Evolutionary conservation across 1,284 basidiomycete species (phyloP).

Genomic region (Tilletia walkeri): DNA sequence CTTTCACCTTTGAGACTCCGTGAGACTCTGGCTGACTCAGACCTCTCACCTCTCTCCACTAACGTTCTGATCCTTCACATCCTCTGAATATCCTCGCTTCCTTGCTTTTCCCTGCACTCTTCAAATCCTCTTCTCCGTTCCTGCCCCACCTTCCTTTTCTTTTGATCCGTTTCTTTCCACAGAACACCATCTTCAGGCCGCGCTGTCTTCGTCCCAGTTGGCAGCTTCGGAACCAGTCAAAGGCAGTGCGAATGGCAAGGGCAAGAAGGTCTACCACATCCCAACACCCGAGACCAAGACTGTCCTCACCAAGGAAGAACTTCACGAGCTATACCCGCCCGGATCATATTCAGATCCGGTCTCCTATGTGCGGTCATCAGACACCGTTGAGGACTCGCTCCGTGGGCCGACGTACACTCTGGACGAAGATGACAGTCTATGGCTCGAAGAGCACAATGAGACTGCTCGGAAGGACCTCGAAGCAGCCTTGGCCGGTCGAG

Average conservation of each 20-base stretch:
- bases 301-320: slow-evolving; percentile 39
- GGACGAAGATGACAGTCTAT: slow-evolving; percentile 93
- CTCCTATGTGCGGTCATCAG: slow-evolving; percentile 79
- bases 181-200: slow-evolving; percentile 54
- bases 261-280: slow-evolving; percentile 50
- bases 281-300: slow-evolving; percentile 51
- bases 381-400: slow-evolving; percentile 80
- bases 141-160: slow-evolving; percentile 10
- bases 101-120: not conserved
- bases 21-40: slow-evolving; percentile 11
- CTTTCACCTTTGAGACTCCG: not conserved
- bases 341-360: slow-evolving; percentile 55
- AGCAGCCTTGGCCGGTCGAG: slow-evolving; percentile 58
- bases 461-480: slow-evolving; percentile 72
- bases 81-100: not conserved
- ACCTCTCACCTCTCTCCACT: not conserved
- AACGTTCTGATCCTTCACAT: too few relatives aligned
- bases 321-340: slow-evolving; percentile 44
- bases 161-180: slow-evolving; percentile 5
- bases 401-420: slow-evolving; percentile 77
- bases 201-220: slow-evolving; percentile 52
- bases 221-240: slow-evolving; percentile 32
- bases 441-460: slow-evolving; percentile 88
- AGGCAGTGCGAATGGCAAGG: slow-evolving; percentile 22
- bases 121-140: slow-evolving; percentile 15